These are phyloP conservation scores for Lipomyces mesembrius DNA, from an alignment of 805 yeast genomes.

Conservation along the genomic window DNA sequence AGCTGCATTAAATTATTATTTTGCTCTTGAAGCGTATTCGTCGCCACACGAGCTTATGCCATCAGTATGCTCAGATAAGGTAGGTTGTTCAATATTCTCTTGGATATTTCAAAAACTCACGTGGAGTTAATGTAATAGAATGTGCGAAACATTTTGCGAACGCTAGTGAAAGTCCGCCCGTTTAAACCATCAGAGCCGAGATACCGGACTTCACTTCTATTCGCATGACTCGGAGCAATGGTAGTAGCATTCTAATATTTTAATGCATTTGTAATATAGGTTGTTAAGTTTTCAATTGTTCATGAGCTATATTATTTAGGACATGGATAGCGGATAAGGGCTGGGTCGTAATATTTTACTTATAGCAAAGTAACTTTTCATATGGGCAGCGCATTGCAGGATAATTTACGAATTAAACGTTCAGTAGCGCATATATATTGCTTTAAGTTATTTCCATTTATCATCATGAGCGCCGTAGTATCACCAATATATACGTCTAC, in stretches of 20 bases:
- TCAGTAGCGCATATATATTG: neutral
- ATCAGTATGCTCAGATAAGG: conserved; percentile 20
- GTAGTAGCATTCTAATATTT: neutral
- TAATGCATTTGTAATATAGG: conserved; percentile 1
- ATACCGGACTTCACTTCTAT: conserved; percentile 11
- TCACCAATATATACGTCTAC: neutral
- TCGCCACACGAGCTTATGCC: conserved; percentile 85
- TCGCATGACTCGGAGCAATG: neutral
- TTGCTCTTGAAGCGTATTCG: conserved; percentile 91
- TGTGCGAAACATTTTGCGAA: conserved; percentile 20
- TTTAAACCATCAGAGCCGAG: conserved; percentile 13
- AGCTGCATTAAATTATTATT: conserved; percentile 89
- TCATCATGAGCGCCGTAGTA: neutral
- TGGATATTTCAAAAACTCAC: neutral
- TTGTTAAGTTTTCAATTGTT: neutral
- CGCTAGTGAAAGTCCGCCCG: conserved; percentile 23
- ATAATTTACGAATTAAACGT: neutral
- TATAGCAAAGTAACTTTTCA: neutral
- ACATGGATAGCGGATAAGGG: neutral
- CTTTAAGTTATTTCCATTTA: neutral
- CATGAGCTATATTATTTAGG: neutral
- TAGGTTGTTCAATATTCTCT: neutral
- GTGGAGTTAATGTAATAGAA: conserved; percentile 12
- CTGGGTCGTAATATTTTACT: neutral
- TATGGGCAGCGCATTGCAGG: neutral